Evolutionary conservation across 2,329 filamentous ascomycete genomes (phyloP).

Genomic region (Alternaria atra): DNA sequence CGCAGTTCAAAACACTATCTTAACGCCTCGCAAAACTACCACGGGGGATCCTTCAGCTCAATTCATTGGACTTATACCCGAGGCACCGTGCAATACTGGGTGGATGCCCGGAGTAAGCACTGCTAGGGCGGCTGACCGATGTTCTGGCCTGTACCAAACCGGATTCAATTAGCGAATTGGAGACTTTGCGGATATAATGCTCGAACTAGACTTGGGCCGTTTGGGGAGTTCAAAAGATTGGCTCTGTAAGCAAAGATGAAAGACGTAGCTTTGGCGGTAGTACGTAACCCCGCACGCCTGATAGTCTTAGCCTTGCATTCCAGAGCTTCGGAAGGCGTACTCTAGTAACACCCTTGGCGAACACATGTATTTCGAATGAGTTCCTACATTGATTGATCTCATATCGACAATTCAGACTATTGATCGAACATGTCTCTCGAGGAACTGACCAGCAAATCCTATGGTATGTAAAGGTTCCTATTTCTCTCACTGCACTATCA

Average conservation of each 20-base stretch:
- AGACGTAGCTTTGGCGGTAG: background rate
- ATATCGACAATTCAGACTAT: background rate
- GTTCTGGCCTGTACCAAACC: background rate
- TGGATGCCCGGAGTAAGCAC: background rate
- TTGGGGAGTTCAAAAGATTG: background rate
- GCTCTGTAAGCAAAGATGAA: background rate
- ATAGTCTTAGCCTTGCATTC: background rate
- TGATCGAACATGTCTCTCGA: constrained; percentile 31
- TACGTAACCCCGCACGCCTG: background rate
- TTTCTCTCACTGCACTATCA: background rate
- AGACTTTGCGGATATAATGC: background rate
- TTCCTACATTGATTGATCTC: background rate
- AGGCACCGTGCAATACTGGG: background rate
- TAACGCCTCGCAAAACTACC: background rate
- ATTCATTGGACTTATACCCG: too few relatives aligned
- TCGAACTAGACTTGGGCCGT: background rate
- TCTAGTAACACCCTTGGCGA: background rate
- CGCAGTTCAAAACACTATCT: background rate
- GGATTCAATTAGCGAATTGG: background rate
- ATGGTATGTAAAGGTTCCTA: constrained; percentile 6
- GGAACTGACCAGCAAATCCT: constrained; percentile 33
- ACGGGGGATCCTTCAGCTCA: background rate
- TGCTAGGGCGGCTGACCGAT: background rate
- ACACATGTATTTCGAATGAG: background rate
- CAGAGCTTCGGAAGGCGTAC: background rate